These are phyloP conservation scores for Drechslera avenae DNA, from an alignment of 2,329 filamentous ascomycete species.

Conservation along the genomic window DNA sequence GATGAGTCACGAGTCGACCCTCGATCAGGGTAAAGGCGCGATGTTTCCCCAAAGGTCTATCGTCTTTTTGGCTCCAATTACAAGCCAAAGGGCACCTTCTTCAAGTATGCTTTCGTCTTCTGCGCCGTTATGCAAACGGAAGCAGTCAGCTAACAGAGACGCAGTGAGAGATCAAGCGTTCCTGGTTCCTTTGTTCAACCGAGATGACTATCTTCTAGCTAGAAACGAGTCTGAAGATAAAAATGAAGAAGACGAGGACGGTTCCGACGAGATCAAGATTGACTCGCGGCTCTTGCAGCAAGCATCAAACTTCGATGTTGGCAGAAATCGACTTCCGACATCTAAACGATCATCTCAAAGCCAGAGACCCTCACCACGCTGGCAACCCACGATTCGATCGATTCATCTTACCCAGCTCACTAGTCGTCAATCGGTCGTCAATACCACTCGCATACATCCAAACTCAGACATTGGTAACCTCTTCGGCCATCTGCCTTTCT, in stretches of 20 bases:
- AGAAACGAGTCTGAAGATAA: constrained; percentile 19
- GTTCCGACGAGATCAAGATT: constrained; percentile 10
- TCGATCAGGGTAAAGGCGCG: constrained; percentile 7
- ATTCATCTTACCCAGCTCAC: constrained; percentile 25
- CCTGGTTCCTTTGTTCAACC: constrained; percentile 24
- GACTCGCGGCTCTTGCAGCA: constrained; percentile 21
- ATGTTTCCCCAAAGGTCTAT: constrained; percentile 13
- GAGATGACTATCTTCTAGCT: constrained; percentile 26
- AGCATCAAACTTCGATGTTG: constrained; percentile 3
- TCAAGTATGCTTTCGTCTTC: constrained; percentile 4
- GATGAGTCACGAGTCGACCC: constrained; percentile 18
- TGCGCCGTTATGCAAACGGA: constrained; percentile 12
- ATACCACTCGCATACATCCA: constrained; percentile 26
- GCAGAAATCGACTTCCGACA: constrained; percentile 12
- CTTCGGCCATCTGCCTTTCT: constrained; percentile 26
- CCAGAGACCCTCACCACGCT: constrained; percentile 8
- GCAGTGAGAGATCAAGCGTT: constrained; percentile 10
- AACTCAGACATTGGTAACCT: constrained; percentile 26
- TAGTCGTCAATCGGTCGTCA: constrained; percentile 26
- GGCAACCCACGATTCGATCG: constrained; percentile 11
- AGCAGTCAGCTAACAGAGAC: constrained; percentile 6
- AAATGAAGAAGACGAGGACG: constrained; percentile 6
- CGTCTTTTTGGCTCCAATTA: constrained; percentile 15
- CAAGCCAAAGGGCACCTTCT: constrained; percentile 13
- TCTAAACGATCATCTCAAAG: constrained; percentile 12